A percentile compares a stretch with the other conserved stretches of the same genome.
These are phyloP conservation scores for Sparassis latifolia DNA, from an alignment of 1,284 basidiomycete species.

Conservation along the genomic window DNA sequence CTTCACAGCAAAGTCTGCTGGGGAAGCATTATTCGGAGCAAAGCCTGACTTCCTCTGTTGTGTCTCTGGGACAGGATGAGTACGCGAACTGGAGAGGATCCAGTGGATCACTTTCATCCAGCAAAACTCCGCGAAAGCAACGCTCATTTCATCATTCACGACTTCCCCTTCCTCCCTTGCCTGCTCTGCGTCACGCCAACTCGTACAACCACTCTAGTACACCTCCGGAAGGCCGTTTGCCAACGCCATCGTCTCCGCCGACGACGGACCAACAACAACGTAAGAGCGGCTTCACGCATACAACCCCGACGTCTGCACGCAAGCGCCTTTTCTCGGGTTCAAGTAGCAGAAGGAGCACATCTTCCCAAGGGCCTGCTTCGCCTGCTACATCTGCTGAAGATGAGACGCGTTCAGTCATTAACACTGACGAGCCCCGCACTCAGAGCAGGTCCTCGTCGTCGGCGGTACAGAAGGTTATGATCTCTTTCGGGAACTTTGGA, in stretches of 20 bases:
- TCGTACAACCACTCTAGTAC: constrained; percentile 14
- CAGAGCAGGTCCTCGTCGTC: constrained; percentile 1
- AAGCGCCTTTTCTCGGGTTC: constrained; percentile 59
- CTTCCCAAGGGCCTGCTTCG: constrained; percentile 29
- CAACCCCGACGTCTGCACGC: constrained; percentile 27
- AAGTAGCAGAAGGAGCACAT: constrained; percentile 43
- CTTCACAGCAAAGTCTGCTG: constrained; percentile 49
- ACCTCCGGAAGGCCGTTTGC: not conserved
- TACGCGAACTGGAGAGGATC: constrained; percentile 3
- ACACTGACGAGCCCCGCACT: constrained; percentile 24
- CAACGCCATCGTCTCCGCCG: not conserved
- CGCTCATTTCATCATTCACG: constrained; percentile 32
- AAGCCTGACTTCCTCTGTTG: constrained; percentile 15
- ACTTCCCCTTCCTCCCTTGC: constrained; percentile 28
- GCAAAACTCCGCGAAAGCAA: constrained; percentile 27
- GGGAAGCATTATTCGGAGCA: constrained; percentile 24
- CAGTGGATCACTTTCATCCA: constrained; percentile 2
- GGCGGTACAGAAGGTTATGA: constrained; percentile 17
- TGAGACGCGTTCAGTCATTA: constrained; percentile 44
- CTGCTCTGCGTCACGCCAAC: constrained; percentile 21
- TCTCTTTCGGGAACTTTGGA: constrained; percentile 20
- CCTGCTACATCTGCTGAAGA: constrained; percentile 38
- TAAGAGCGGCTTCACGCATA: constrained; percentile 13
- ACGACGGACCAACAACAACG: constrained; percentile 6
- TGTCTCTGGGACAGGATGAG: constrained; percentile 15